Base-by-base conservation (phyloP, 148 eudicot species). In the Silene conica region DNA sequence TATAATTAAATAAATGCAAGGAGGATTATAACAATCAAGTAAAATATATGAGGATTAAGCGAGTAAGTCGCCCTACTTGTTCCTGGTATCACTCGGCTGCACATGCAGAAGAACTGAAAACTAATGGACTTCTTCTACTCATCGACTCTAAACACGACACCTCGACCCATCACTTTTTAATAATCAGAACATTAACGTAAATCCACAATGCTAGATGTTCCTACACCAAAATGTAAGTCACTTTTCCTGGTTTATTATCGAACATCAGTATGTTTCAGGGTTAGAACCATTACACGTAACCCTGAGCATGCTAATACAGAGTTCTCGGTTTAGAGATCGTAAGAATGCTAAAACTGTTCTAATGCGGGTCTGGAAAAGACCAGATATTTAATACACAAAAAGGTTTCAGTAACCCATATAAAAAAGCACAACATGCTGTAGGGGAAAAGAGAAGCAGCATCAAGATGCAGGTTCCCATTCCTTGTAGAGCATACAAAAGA, bases 61-160 rank as follows among this genome's bases (percentile, higher is more conserved):
- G 45, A 14, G n/a, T 57, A 52, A 72, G 38, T 77, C 61, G 52
- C 50, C n/a, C 75, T 22, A 64, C 74, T 63, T 72, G 76, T 65
- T 65, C 50, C 58, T 64, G 45, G 16, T 64, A 72, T 57, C 41
- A 64, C 59, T 77, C 70, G 31, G 66, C 58, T 72, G 71, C 76
- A 64, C 80, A 65, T 77, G 70, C 71, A 62, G 48, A 50, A 16
- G 34, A 28, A 69, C 1, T 20, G 25, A 34, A 64, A 28, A 13
- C 54, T 55, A 74, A 15, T 20, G 52, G 7, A 14, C 20, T n/a
- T 34, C 22, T 58, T 69, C 34, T 58, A 10, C 38, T 15, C 15
- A 25, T 15, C 15, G 15, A 50, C 38, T 69, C 41, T 69, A 20
- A 69, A 21, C 14, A 69, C n/a, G n/a, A n/a, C n/a, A n/a, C n/a